Conservation (phyloP, 345 rosid species). For the Brassica carinata region DNA sequence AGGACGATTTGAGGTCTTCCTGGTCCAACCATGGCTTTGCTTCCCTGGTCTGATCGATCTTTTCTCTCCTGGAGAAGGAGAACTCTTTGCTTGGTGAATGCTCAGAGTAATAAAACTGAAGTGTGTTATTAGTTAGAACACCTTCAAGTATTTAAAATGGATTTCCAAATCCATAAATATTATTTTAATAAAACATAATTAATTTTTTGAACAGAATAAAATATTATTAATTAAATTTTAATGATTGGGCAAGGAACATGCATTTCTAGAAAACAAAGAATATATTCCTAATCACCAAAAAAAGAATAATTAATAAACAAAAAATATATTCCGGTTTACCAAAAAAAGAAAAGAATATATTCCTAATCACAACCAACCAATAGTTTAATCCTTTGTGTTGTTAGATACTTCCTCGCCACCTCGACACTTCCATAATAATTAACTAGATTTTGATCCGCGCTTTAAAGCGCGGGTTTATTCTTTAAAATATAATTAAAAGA, state of each 20-base stretch:
- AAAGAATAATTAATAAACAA: no score
- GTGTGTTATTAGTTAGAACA: background rate
- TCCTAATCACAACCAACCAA: background rate
- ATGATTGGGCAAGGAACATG: background rate
- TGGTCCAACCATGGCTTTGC: constrained; percentile 73
- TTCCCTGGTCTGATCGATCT: constrained; percentile 6
- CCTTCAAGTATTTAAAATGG: background rate
- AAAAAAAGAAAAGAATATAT: background rate
- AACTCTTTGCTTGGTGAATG: background rate
- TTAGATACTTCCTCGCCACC: background rate
- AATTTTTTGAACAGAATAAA: background rate
- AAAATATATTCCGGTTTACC: no score
- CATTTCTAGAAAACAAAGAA: background rate
- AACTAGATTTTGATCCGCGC: background rate
- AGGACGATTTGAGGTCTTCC: constrained; percentile 81
- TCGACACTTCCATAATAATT: background rate
- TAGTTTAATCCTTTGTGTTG: background rate
- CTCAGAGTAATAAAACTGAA: background rate
- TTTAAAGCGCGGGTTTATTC: no score
- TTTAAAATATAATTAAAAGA: no score
- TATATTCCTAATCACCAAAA: background rate
- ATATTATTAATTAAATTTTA: background rate
- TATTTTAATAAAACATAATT: background rate
- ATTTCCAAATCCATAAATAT: background rate
- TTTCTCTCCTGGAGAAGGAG: background rate